Evolutionary conservation across 2,329 filamentous ascomycete species (phyloP).

Genomic region (Exophiala dermatitidis): DNA sequence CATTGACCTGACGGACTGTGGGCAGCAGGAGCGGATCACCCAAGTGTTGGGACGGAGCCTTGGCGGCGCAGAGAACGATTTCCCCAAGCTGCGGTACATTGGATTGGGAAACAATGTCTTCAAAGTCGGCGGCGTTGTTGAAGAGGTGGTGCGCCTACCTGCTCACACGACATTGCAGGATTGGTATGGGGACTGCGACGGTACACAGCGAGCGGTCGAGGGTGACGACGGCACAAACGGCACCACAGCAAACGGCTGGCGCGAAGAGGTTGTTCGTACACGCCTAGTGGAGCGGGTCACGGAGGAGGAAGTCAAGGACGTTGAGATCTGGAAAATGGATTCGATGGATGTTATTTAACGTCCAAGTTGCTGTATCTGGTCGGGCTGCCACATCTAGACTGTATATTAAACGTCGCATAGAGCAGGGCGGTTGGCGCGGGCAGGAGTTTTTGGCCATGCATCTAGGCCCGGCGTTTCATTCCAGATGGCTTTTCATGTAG

Average conservation of each 20-base stretch:
- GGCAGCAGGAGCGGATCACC: slow-evolving; percentile 9
- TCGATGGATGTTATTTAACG: slow-evolving; percentile 30
- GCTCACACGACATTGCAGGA: slow-evolving; percentile 4
- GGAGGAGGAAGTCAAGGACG: slow-evolving; percentile 37
- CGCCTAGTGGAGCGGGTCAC: slow-evolving; percentile 33
- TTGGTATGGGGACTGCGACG: background rate
- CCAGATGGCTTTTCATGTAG: no score
- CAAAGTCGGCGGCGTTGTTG: slow-evolving; percentile 13
- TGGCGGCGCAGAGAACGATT: slow-evolving; percentile 1
- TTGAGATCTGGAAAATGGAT: slow-evolving; percentile 41
- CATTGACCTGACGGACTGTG: slow-evolving; percentile 8
- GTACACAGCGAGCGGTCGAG: background rate
- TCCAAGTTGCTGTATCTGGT: background rate
- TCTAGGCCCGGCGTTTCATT: no score
- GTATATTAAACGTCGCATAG: background rate
- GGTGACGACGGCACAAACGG: background rate
- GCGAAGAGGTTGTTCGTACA: slow-evolving; percentile 28
- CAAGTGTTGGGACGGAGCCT: background rate
- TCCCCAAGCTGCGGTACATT: slow-evolving; percentile 17
- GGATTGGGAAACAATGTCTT: slow-evolving; percentile 20
- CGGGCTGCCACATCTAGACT: background rate
- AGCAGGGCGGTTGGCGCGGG: no score
- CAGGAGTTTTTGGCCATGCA: no score
- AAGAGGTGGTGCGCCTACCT: slow-evolving; percentile 13
- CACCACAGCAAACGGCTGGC: slow-evolving; percentile 8